phyloP scores from a whole-genome alignment of 1,284 basidiomycete genomes.

The Rhodotorula glutinis region DNA sequence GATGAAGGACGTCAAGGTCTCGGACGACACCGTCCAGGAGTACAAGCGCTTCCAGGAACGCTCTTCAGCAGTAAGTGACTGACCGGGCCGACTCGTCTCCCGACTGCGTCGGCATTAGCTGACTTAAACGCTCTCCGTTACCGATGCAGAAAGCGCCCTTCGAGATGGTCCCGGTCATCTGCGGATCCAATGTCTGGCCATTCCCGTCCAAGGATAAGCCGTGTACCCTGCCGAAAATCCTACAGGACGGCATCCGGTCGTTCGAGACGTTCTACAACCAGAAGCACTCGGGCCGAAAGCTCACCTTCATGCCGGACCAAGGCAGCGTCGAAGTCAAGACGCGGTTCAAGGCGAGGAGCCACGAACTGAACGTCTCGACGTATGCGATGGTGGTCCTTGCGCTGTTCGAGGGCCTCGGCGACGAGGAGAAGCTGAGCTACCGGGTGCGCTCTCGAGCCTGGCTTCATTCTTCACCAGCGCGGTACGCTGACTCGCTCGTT shows the following conservation, averaged over 20 bases:
- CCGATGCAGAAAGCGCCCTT: slow-evolving; percentile 29
- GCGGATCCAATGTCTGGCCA: slow-evolving; percentile 39
- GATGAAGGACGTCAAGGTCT: slow-evolving; percentile 97
- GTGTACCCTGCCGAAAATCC: slow-evolving; percentile 62
- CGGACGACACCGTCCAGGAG: slow-evolving; percentile 72
- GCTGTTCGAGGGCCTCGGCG: slow-evolving; percentile 72
- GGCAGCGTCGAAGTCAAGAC: slow-evolving; percentile 88
- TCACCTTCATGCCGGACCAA: slow-evolving; percentile 91
- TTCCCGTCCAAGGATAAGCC: slow-evolving; percentile 49
- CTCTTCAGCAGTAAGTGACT: slow-evolving; percentile 5
- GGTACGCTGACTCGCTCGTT: slow-evolving; percentile 27
- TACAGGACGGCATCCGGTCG: slow-evolving; percentile 64
- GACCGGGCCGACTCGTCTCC: no score
- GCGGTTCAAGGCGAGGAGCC: slow-evolving; percentile 71
- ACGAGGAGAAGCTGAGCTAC: slow-evolving; percentile 70
- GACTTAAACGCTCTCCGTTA: not conserved
- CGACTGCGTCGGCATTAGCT: no score
- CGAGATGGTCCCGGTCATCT: slow-evolving; percentile 38
- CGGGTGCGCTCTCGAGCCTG: slow-evolving; percentile 59
- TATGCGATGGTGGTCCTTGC: slow-evolving; percentile 83
- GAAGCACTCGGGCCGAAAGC: slow-evolving; percentile 79
- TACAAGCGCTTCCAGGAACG: slow-evolving; percentile 56
- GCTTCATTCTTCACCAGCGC: no score
- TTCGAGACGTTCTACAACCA: slow-evolving; percentile 90
- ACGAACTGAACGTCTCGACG: slow-evolving; percentile 92